These are phyloP conservation scores for Xylariaceae sp. DNA, from an alignment of 2,329 filamentous ascomycete species.

Conservation along the genomic window DNA sequence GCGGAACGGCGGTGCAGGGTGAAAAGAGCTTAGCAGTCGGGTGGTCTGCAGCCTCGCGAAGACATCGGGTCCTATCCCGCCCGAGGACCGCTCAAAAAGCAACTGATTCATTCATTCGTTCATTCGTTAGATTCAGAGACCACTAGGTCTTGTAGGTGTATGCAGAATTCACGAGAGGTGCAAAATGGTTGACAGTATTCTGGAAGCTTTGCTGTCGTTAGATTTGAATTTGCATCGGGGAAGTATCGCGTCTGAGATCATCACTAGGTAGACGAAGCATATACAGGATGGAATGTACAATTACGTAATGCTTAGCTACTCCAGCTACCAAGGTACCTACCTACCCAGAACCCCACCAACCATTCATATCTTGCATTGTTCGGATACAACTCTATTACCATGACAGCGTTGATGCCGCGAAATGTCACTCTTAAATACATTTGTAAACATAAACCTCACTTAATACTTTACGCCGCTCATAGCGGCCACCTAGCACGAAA, in stretches of 20 bases:
- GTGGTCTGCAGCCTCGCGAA: conserved; percentile 69
- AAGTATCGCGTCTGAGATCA: background rate
- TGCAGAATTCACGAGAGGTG: background rate
- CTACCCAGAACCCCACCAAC: background rate
- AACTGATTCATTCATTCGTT: conserved; percentile 73
- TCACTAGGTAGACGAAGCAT: too few relatives aligned
- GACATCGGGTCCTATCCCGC: conserved; percentile 63
- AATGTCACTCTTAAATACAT: background rate
- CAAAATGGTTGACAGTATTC: background rate
- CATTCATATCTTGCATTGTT: background rate
- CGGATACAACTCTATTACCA: background rate
- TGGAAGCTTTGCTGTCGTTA: background rate
- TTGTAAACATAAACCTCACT: background rate
- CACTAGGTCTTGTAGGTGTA: conserved; percentile 1
- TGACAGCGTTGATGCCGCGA: background rate
- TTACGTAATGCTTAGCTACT: background rate
- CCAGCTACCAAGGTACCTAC: too few relatives aligned
- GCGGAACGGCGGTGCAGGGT: conserved; percentile 65
- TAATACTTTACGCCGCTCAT: background rate
- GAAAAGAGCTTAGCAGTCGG: conserved; percentile 69
- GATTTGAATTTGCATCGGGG: background rate
- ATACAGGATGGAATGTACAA: background rate
- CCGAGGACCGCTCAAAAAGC: conserved; percentile 75
- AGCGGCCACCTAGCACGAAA: background rate
- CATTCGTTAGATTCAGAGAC: conserved; percentile 47